Percentiles rank a stretch among this genome's conserved stretches.
Conservation (phyloP, 192 early-diverging fungal genomes). For the Phlyctochytrium arcticum region DNA sequence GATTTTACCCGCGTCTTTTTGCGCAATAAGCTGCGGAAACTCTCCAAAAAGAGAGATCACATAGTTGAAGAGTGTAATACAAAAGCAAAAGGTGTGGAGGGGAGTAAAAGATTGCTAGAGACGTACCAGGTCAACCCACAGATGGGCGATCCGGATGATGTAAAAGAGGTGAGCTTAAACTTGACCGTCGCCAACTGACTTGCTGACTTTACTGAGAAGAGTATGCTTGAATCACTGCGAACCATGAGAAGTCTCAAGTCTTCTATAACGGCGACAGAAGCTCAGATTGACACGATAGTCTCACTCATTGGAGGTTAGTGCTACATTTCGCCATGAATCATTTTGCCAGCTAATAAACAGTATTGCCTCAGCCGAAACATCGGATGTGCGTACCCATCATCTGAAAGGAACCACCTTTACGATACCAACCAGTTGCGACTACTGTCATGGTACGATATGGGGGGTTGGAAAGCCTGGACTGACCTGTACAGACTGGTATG, state of each 20-base stretch:
- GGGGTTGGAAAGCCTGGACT: conserved; percentile 70
- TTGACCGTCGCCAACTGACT: neutral
- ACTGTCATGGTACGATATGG: conserved; percentile 73
- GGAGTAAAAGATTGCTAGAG: conserved; percentile 43
- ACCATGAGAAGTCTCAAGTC: too few species aligned
- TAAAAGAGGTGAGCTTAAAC: conserved; percentile 45
- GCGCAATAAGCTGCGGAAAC: conserved; percentile 61
- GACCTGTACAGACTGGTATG: conserved; percentile 51
- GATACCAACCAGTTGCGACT: conserved; percentile 72
- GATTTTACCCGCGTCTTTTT: conserved; percentile 59
- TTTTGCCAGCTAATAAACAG: too few species aligned
- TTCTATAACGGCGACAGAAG: conserved; percentile 39
- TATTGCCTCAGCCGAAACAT: conserved; percentile 53
- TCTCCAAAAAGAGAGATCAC: conserved; percentile 44
- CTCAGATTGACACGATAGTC: conserved; percentile 63
- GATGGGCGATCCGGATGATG: conserved; percentile 58
- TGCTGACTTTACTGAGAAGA: neutral
- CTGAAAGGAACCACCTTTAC: conserved; percentile 68
- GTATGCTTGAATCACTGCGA: neutral
- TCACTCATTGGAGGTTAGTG: conserved; percentile 58
- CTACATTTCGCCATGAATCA: too few species aligned
- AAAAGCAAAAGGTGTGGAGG: conserved; percentile 49
- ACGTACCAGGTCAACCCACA: conserved; percentile 46
- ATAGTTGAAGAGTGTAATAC: conserved; percentile 46
- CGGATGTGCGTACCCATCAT: conserved; percentile 52